phyloP scores from a whole-genome alignment of 306 rosid species.

The Sicyos baderoa region DNA sequence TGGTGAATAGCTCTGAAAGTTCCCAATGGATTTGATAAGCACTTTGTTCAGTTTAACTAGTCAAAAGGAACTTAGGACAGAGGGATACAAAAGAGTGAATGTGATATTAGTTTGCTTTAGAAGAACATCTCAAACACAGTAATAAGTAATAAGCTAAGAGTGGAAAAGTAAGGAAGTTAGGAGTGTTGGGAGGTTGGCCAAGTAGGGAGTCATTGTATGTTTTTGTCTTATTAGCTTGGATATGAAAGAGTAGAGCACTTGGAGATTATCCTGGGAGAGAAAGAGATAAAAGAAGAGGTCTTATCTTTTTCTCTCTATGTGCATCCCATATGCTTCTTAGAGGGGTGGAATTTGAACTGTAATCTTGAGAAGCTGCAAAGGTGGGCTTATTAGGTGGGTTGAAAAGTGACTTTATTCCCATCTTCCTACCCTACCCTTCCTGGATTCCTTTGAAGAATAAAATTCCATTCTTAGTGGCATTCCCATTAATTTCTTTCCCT shows the following conservation, averaged over 20 bases:
- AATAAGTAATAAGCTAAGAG: not conserved
- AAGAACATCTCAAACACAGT: not conserved
- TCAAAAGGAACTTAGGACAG: not conserved
- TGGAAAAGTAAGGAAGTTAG: not conserved
- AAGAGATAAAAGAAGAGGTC: no score
- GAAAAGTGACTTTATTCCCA: no score
- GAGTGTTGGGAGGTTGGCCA: not conserved
- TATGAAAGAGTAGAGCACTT: not conserved
- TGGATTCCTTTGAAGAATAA: no score
- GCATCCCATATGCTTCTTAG: no score
- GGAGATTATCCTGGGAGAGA: no score
- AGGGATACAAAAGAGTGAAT: constrained; percentile 11
- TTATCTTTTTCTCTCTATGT: no score
- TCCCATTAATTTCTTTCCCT: no score
- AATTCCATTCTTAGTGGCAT: no score
- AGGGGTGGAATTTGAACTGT: no score
- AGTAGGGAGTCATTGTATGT: not conserved
- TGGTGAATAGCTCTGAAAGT: constrained; percentile 1
- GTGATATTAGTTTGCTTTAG: not conserved
- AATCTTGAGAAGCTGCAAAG: no score
- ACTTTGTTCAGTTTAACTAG: not conserved
- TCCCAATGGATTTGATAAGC: not conserved
- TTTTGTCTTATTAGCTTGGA: not conserved
- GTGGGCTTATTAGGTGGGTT: no score
- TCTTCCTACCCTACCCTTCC: no score